Percentiles rank a stretch among this genome's conserved stretches.
phyloP scores from a whole-genome alignment of 345 rosid genomes.

The Citrus hindsii region DNA sequence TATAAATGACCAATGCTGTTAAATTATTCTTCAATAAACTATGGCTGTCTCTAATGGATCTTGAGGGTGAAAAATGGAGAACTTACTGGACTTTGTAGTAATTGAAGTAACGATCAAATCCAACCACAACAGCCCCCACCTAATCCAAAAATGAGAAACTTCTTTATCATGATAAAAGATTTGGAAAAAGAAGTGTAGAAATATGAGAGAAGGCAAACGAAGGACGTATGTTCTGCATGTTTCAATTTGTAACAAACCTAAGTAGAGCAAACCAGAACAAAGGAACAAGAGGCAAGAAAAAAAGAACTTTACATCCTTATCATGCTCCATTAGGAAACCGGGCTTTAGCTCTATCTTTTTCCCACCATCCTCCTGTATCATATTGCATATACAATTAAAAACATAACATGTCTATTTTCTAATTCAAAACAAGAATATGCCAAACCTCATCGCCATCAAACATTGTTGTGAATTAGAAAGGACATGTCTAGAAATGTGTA shows the following conservation, averaged over 20 bases:
- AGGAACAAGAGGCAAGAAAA: not conserved
- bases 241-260: not conserved
- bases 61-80: too few species aligned
- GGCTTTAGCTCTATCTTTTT: slow-evolving; percentile 76
- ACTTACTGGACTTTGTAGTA: too few species aligned
- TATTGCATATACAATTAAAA: not conserved
- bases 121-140: too few species aligned
- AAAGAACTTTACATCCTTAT: slow-evolving; percentile 60
- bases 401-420: not conserved
- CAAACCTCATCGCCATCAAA: not conserved
- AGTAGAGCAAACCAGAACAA: not conserved
- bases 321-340: slow-evolving; percentile 77
- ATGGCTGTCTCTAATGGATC: too few species aligned
- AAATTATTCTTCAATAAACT: too few species aligned
- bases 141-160: too few species aligned
- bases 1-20: too few species aligned
- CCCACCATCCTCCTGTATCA: slow-evolving; percentile 72
- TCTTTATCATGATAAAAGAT: too few species aligned
- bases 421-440: not conserved
- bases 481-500: not conserved
- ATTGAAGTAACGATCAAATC: too few species aligned
- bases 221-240: not conserved
- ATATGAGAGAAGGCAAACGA: not conserved
- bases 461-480: not conserved
- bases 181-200: too few species aligned